Evolutionary conservation across 805 yeast genomes (phyloP).

Genomic region (Komagataella pseudopastoris): DNA sequence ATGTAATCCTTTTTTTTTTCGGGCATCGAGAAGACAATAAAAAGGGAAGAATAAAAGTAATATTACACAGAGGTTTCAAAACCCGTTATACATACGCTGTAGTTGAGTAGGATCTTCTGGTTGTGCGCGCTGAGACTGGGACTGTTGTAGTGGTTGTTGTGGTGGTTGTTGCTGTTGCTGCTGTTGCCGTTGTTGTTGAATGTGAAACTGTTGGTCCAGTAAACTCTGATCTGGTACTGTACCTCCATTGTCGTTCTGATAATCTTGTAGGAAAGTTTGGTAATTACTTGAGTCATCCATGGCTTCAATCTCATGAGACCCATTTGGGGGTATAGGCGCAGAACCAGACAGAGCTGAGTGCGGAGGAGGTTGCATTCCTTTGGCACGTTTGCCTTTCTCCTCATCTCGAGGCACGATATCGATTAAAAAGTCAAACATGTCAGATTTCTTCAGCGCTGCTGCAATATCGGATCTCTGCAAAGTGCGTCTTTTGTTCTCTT

Average conservation of each 20-base stretch:
- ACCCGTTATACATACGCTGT: not conserved
- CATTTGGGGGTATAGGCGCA: not conserved
- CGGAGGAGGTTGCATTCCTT: slow-evolving; percentile 1
- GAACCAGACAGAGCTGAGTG: not conserved
- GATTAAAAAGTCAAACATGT: slow-evolving; percentile 93
- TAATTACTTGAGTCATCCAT: slow-evolving; percentile 9
- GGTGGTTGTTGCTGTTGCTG: slow-evolving; percentile 5
- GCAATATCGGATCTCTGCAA: slow-evolving; percentile 91
- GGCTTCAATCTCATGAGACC: not conserved
- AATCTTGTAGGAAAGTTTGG: not conserved
- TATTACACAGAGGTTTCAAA: not conserved
- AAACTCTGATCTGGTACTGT: slow-evolving; percentile 10
- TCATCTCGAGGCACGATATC: slow-evolving; percentile 93
- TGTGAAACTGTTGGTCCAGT: slow-evolving; percentile 3
- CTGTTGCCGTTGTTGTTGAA: slow-evolving; percentile 6
- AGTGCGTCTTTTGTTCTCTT: slow-evolving; percentile 89
- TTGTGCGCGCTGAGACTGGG: slow-evolving; percentile 7
- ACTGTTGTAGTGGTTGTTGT: slow-evolving; percentile 6
- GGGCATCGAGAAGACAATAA: no score
- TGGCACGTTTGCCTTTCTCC: slow-evolving; percentile 34
- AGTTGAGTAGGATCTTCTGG: slow-evolving; percentile 5
- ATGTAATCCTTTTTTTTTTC: not conserved
- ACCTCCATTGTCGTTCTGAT: slow-evolving; percentile 7
- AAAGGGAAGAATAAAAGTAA: not conserved
- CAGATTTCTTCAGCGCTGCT: slow-evolving; percentile 85